Evolutionary conservation across 495 filamentous ascomycete species (phyloP).

Genomic region (Daldinia bambusicola): DNA sequence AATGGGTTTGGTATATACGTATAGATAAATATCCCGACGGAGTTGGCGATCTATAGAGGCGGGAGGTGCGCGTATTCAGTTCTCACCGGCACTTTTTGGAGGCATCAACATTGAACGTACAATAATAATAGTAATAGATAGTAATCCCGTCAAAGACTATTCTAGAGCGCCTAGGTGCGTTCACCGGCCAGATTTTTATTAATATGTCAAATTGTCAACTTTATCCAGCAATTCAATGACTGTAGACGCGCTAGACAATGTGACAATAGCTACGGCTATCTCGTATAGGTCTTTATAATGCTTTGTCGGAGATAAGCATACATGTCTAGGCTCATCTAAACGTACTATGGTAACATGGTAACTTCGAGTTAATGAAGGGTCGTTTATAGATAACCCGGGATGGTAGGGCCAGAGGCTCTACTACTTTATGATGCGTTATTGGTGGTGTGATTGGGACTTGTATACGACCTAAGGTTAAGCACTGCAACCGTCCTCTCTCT

Average conservation of each 20-base stretch:
- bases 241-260: neutral
- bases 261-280: neutral
- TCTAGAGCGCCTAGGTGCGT: neutral
- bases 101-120: constrained; percentile 10
- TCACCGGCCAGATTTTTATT: neutral
- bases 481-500: neutral
- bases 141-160: neutral
- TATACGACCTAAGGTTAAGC: neutral
- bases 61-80: constrained; percentile 10
- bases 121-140: constrained; percentile 13
- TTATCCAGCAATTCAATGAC: neutral
- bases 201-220: neutral
- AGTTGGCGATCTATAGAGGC: neutral
- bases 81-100: constrained; percentile 6
- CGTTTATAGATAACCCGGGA: constrained; percentile 3
- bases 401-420: neutral
- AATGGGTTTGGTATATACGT: neutral
- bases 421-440: constrained; percentile 2
- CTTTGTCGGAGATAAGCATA: neutral
- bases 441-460: neutral
- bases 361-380: neutral
- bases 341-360: neutral
- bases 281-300: neutral
- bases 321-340: constrained; percentile 6
- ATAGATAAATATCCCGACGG: neutral